Conservation (phyloP, 108 stramenopile species). For the Cyclotella atomus region DNA sequence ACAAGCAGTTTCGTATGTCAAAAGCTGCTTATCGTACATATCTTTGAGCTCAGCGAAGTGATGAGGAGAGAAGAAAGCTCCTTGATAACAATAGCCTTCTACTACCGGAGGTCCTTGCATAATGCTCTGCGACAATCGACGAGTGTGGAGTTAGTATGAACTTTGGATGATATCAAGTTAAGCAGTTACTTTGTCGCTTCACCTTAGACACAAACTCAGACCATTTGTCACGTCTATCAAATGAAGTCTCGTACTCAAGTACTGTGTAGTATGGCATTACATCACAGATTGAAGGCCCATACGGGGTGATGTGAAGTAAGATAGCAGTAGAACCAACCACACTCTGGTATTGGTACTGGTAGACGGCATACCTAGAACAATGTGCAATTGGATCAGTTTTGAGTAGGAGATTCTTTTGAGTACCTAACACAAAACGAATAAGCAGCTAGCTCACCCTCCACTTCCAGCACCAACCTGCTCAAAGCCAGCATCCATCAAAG, state of each 20-base stretch:
- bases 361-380: slow-evolving; percentile 70
- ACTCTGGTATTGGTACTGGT: slow-evolving; percentile 24
- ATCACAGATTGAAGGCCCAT: slow-evolving; percentile 72
- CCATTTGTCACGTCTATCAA: slow-evolving; percentile 41
- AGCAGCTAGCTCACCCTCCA: slow-evolving; percentile 45
- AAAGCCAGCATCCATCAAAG: slow-evolving; percentile 38
- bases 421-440: no score
- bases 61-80: slow-evolving; percentile 76
- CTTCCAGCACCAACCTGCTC: slow-evolving; percentile 39
- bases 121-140: not conserved
- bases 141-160: not conserved
- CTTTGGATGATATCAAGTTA: not conserved
- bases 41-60: slow-evolving; percentile 70
- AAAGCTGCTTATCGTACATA: slow-evolving; percentile 42
- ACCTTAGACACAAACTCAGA: slow-evolving; percentile 39
- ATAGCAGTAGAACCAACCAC: slow-evolving; percentile 26
- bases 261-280: slow-evolving; percentile 72
- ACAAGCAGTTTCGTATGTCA: slow-evolving; percentile 61
- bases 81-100: slow-evolving; percentile 59
- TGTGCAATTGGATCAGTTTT: no score
- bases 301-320: slow-evolving; percentile 68
- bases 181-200: not conserved
- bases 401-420: no score
- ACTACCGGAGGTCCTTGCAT: slow-evolving; percentile 38
- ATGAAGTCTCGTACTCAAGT: slow-evolving; percentile 53